A percentile compares a stretch with the other conserved stretches of the same genome.
These are phyloP conservation scores for Elongisporangium undulatum DNA, from an alignment of 352 stramenopile species.

Conservation along the genomic window DNA sequence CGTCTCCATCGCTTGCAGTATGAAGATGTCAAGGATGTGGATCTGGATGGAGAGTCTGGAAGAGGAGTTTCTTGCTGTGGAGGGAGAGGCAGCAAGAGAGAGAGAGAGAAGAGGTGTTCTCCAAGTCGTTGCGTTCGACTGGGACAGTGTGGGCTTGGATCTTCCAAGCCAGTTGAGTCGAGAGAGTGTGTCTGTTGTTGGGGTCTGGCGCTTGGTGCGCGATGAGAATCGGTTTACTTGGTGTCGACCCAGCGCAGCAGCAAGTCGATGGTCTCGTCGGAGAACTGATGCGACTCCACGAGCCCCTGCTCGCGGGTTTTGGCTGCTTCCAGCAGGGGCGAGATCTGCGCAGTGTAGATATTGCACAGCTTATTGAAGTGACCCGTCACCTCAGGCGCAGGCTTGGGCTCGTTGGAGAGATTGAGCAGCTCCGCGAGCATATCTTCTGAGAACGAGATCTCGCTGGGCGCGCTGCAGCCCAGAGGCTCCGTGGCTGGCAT, in stretches of 20 bases:
- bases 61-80: neutral
- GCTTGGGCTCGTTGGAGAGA: slow-evolving; percentile 5
- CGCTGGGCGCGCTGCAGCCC: neutral
- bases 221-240: neutral
- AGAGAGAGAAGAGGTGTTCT: neutral
- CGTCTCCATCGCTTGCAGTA: neutral
- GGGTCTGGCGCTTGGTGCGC: neutral
- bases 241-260: slow-evolving; percentile 7
- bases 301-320: slow-evolving; percentile 2
- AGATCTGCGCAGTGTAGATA: neutral
- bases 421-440: neutral
- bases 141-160: neutral
- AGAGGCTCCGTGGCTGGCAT: neutral
- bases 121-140: neutral
- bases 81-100: neutral
- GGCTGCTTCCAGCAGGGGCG: neutral
- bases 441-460: neutral
- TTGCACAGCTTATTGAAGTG: neutral
- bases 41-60: neutral
- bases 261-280: slow-evolving; percentile 37
- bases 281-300: slow-evolving; percentile 44
- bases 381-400: neutral
- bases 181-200: neutral
- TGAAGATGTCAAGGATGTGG: neutral
- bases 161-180: neutral